Percentiles rank a stretch among this genome's conserved stretches.
phyloP scores from a whole-genome alignment of 805 yeast species.

The Komagataella kurtzmanii region DNA sequence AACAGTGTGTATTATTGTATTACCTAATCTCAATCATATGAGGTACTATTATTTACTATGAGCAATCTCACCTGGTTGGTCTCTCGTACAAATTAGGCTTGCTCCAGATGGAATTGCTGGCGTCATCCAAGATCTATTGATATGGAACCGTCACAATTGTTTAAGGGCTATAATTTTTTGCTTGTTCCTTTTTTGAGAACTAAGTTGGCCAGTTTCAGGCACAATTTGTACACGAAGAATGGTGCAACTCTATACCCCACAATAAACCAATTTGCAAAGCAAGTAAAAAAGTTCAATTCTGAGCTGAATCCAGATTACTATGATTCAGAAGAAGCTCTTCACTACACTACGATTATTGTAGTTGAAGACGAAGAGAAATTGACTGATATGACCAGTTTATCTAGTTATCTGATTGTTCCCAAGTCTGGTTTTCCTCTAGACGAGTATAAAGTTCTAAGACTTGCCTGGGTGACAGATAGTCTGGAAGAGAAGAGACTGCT shows the following conservation, averaged over 20 bases:
- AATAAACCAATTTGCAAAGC: background rate
- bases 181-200: conserved; percentile 9
- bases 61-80: background rate
- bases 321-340: background rate
- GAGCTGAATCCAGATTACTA: background rate
- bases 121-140: background rate
- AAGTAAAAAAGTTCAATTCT: background rate
- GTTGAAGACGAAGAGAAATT: conserved; percentile 1
- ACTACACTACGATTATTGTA: conserved; percentile 1
- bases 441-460: background rate
- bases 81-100: background rate
- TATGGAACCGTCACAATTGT: conserved; percentile 1
- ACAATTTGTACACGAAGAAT: conserved; percentile 10
- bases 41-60: background rate
- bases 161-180: conserved; percentile 8
- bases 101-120: background rate
- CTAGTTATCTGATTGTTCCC: background rate
- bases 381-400: background rate
- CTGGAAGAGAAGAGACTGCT: background rate
- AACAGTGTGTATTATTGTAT: background rate
- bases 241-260: conserved; percentile 12
- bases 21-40: background rate
- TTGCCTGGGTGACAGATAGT: background rate
- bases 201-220: conserved; percentile 6
- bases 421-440: background rate